Evolutionary conservation across 1,284 basidiomycete species (phyloP).

Genomic region (Flammula alnicola): DNA sequence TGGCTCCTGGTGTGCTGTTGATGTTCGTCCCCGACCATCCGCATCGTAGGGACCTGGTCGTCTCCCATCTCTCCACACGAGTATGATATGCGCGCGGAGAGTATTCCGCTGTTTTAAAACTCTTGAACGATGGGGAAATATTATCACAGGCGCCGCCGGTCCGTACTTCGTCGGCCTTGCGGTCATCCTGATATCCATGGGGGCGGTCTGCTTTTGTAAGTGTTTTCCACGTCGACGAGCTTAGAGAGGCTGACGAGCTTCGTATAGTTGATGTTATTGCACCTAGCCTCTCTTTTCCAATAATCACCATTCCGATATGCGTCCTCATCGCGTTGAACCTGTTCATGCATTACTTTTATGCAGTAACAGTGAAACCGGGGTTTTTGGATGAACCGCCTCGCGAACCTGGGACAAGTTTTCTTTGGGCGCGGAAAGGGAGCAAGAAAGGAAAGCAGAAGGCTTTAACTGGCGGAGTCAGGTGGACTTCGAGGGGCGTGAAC

Average conservation of each 20-base stretch:
- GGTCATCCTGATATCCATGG: constrained; percentile 68
- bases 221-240: constrained; percentile 21
- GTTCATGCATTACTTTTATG: constrained; percentile 84
- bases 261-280: constrained; percentile 74
- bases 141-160: constrained; percentile 87
- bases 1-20: too few relatives aligned
- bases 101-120: constrained; percentile 89
- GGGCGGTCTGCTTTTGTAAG: constrained; percentile 84
- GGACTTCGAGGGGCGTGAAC: constrained; percentile 45
- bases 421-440: constrained; percentile 55
- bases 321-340: constrained; percentile 79
- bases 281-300: constrained; percentile 54
- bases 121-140: constrained; percentile 79
- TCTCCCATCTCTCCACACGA: neutral
- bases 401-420: constrained; percentile 41
- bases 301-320: constrained; percentile 69
- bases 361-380: constrained; percentile 78
- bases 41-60: neutral
- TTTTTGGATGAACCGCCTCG: constrained; percentile 61
- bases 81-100: constrained; percentile 53
- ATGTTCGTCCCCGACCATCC: too few relatives aligned
- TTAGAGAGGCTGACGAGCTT: constrained; percentile 3
- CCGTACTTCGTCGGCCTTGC: constrained; percentile 88
- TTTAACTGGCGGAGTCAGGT: constrained; percentile 41
- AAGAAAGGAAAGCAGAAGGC: constrained; percentile 28